Evolutionary conservation across 495 filamentous ascomycete genomes (phyloP).

Genomic region (Choiromyces venosus): DNA sequence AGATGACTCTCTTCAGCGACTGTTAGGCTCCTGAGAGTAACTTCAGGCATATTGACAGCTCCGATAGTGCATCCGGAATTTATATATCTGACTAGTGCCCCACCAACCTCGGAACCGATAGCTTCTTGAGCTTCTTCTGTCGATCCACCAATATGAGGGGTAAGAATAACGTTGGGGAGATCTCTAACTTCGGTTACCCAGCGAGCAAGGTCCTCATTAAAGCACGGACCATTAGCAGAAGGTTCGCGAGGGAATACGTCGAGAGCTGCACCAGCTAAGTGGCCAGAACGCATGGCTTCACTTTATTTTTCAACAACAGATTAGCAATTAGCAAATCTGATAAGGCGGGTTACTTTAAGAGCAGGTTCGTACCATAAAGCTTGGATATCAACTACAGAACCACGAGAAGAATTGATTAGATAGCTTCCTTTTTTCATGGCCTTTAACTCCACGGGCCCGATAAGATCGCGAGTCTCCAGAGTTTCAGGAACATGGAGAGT

Average conservation of each 20-base stretch:
- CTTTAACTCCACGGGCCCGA: conserved; percentile 66
- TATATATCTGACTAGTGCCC: conserved; percentile 83
- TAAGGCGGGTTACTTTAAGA: not conserved
- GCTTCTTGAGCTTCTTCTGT: conserved; percentile 95
- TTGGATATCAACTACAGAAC: conserved; percentile 89
- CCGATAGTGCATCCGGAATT: conserved; percentile 80
- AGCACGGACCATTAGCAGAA: conserved; percentile 88
- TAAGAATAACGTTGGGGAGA: conserved; percentile 88
- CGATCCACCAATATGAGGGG: conserved; percentile 93
- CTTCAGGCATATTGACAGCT: conserved; percentile 94
- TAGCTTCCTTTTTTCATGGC: conserved; percentile 91
- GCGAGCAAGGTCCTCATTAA: conserved; percentile 72
- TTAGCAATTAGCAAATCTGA: not conserved
- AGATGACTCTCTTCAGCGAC: conserved; percentile 82
- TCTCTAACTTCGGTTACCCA: conserved; percentile 83
- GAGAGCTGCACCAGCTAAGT: conserved; percentile 86
- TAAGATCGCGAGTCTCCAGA: conserved; percentile 85
- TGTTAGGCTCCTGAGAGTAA: conserved; percentile 73
- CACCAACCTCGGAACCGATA: conserved; percentile 87
- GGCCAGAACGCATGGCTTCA: conserved; percentile 77
- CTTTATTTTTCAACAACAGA: not conserved
- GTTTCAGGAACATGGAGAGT: conserved; percentile 92
- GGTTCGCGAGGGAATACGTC: conserved; percentile 97
- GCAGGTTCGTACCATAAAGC: conserved; percentile 50
- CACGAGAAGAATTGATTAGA: conserved; percentile 91